Evolutionary conservation across 257 asterid genomes (phyloP).

Genomic region (Fraxinus cuspidata): DNA sequence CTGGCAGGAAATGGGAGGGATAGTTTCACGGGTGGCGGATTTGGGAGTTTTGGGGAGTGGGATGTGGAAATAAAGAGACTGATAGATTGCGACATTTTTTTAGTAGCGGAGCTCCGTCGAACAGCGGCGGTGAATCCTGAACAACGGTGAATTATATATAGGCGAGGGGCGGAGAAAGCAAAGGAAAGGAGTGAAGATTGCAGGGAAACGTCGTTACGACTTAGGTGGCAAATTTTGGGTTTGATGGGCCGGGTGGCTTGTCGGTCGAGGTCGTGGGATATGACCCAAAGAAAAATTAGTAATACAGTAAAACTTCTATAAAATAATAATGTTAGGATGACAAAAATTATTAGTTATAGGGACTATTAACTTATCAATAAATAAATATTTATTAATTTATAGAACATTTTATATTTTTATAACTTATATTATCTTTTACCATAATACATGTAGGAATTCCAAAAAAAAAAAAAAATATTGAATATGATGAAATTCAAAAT

Average conservation of each 20-base stretch:
- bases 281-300: no score
- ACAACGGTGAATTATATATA: not conserved
- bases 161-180: not conserved
- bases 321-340: no score
- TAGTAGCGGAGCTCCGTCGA: constrained; percentile 30
- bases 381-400: no score
- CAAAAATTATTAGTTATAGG: no score
- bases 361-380: no score
- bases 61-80: constrained; percentile 44
- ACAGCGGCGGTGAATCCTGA: not conserved
- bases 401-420: no score
- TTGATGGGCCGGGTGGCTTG: not conserved
- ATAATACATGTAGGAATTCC: no score
- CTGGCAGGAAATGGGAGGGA: not conserved
- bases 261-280: not conserved
- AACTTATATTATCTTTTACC: no score
- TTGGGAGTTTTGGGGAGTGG: constrained; percentile 42
- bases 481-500: no score
- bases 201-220: not conserved
- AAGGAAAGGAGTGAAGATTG: not conserved
- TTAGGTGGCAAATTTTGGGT: not conserved
- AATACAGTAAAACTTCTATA: no score
- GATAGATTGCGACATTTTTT: not conserved
- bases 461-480: no score
- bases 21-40: constrained; percentile 16